phyloP scores from a whole-genome alignment of 129 eudicot genomes.

The Lactuca sativa region DNA sequence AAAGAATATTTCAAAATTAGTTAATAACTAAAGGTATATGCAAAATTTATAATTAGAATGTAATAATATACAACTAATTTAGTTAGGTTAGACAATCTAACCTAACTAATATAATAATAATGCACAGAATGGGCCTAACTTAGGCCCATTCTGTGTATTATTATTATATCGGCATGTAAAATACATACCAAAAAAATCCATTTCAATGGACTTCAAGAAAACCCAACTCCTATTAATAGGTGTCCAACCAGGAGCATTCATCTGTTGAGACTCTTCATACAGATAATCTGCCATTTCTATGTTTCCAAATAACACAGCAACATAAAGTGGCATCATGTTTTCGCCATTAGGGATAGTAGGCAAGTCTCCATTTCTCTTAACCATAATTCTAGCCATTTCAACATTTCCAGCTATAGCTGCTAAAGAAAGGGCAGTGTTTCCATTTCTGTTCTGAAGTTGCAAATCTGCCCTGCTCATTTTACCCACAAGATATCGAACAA shows the following conservation, averaged over 20 bases:
- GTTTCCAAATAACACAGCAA: constrained; percentile 36
- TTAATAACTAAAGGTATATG: neutral
- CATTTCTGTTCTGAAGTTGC: constrained; percentile 14
- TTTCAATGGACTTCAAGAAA: constrained; percentile 23
- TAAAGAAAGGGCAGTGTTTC: constrained; percentile 43
- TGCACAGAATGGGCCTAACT: too few species aligned
- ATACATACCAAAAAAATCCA: constrained; percentile 34
- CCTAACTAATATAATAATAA: too few species aligned
- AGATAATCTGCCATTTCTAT: constrained; percentile 38
- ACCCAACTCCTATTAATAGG: constrained; percentile 4
- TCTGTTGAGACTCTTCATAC: neutral
- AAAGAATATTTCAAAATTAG: too few species aligned
- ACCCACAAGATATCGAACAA: constrained; percentile 30
- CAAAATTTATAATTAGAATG: neutral
- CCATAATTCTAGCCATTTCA: constrained; percentile 32
- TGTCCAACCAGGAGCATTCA: neutral
- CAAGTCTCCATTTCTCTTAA: neutral
- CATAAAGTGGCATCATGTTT: constrained; percentile 31
- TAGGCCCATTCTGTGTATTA: too few species aligned
- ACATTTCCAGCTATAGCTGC: constrained; percentile 40
- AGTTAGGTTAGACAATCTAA: too few species aligned
- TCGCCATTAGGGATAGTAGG: constrained; percentile 13
- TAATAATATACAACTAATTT: neutral
- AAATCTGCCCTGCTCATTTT: constrained; percentile 5
- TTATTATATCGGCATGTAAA: too few species aligned